phyloP scores from a whole-genome alignment of 352 stramenopile species.

The Chrysophaeum taylorii region DNA sequence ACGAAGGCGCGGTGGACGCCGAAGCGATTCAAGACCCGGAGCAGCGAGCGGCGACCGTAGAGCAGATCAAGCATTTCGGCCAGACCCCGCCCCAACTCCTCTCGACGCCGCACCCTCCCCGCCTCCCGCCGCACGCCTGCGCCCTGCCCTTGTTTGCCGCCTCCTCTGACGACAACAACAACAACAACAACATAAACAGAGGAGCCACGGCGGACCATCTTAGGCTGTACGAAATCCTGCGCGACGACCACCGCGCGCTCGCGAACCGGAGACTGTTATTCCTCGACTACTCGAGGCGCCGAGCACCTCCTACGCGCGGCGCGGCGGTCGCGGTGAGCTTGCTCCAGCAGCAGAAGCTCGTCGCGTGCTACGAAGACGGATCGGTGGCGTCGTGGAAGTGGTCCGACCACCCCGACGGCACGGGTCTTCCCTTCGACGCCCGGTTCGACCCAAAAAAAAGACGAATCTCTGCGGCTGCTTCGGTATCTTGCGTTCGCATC shows the following conservation, averaged over 20 bases:
- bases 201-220: too few relatives aligned
- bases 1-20: slow-evolving; percentile 94
- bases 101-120: slow-evolving; percentile 31
- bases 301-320: too few relatives aligned
- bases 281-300: too few relatives aligned
- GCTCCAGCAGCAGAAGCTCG: slow-evolving; percentile 11
- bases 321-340: neutral
- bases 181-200: too few relatives aligned
- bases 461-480: neutral
- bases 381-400: slow-evolving; percentile 23
- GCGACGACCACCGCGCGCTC: too few relatives aligned
- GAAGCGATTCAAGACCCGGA: slow-evolving; percentile 81
- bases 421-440: slow-evolving; percentile 21
- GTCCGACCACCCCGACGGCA: slow-evolving; percentile 21
- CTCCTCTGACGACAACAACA: neutral
- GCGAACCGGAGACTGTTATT: too few relatives aligned
- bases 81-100: slow-evolving; percentile 41
- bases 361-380: slow-evolving; percentile 20
- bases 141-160: neutral
- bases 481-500: neutral
- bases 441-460: neutral
- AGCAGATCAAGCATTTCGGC: slow-evolving; percentile 67
- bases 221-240: too few relatives aligned
- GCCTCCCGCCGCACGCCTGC: slow-evolving; percentile 25
- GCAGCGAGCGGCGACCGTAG: slow-evolving; percentile 77